phyloP scores from a whole-genome alignment of 2,329 filamentous ascomycete genomes.

The Diaporthe citriasiana region DNA sequence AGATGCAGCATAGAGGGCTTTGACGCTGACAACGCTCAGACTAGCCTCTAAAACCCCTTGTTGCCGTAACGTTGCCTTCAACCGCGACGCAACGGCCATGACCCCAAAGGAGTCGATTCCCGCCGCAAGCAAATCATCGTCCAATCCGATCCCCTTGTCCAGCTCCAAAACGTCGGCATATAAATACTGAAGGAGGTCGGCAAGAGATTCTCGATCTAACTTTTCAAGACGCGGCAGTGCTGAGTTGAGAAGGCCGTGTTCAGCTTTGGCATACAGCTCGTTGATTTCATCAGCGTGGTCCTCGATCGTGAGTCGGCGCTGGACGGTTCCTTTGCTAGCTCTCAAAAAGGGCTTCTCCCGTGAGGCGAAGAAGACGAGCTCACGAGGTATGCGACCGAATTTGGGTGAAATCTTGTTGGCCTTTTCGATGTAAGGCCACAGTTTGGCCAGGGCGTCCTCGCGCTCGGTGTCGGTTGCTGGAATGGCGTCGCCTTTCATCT shows the following conservation, averaged over 20 bases:
- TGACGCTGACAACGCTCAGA: not conserved
- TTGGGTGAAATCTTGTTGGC: conserved; percentile 24
- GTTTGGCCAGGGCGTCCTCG: not conserved
- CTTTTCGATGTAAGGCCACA: conserved; percentile 34
- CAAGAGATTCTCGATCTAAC: not conserved
- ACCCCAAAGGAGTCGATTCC: conserved; percentile 12
- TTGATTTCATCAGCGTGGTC: conserved; percentile 32
- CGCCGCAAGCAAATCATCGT: conserved; percentile 2
- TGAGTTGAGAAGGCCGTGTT: not conserved
- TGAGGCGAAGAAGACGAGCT: conserved; percentile 28
- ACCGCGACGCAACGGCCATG: not conserved
- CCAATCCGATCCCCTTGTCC: not conserved
- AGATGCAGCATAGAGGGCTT: conserved; percentile 8
- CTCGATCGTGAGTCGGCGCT: conserved; percentile 30
- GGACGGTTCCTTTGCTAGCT: conserved; percentile 37
- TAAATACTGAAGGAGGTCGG: not conserved
- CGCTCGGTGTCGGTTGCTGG: not conserved
- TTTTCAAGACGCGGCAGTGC: not conserved
- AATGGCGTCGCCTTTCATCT: conserved; percentile 10
- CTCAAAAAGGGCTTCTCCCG: conserved; percentile 35
- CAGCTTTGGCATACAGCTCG: conserved; percentile 26
- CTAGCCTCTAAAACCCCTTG: conserved; percentile 1
- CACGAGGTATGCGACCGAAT: conserved; percentile 29
- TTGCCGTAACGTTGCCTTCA: conserved; percentile 17
- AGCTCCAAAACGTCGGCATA: conserved; percentile 12